These are phyloP conservation scores for Durotheca rogersii DNA, from an alignment of 495 filamentous ascomycete genomes.

Conservation along the genomic window DNA sequence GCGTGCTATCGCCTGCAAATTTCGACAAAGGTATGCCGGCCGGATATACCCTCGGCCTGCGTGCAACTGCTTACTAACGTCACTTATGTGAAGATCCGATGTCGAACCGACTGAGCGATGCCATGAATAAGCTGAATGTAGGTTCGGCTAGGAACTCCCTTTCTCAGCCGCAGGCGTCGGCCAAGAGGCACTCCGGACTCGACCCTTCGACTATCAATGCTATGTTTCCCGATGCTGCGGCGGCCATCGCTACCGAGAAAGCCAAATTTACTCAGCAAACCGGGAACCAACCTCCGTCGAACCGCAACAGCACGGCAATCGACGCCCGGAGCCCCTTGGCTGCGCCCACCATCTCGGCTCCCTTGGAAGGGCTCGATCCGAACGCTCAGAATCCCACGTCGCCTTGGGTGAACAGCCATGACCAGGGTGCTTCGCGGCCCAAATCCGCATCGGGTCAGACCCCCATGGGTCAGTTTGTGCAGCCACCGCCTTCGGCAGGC, in stretches of 20 bases:
- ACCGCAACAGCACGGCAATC: slow-evolving; percentile 86
- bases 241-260: slow-evolving; percentile 95
- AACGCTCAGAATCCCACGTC: slow-evolving; percentile 65
- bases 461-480: slow-evolving; percentile 96
- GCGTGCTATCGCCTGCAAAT: slow-evolving; percentile 90
- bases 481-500: slow-evolving; percentile 74
- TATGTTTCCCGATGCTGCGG: slow-evolving; percentile 98
- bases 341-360: slow-evolving; percentile 71
- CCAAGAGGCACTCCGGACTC: slow-evolving; percentile 88
- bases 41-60: neutral
- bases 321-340: slow-evolving; percentile 77
- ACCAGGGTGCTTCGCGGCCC: slow-evolving; percentile 63
- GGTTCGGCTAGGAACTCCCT: slow-evolving; percentile 86
- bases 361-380: slow-evolving; percentile 52
- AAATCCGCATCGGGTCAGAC: slow-evolving; percentile 87
- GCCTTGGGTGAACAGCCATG: slow-evolving; percentile 68
- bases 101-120: slow-evolving; percentile 93
- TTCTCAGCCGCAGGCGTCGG: slow-evolving; percentile 67
- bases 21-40: slow-evolving; percentile 83
- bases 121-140: slow-evolving; percentile 91
- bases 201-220: slow-evolving; percentile 94
- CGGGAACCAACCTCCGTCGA: slow-evolving; percentile 84
- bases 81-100: slow-evolving; percentile 73
- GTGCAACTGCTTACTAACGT: slow-evolving; percentile 3
- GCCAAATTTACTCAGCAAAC: slow-evolving; percentile 95